Conservation (phyloP, 805 yeast species). For the Saturnispora gosingensis region DNA sequence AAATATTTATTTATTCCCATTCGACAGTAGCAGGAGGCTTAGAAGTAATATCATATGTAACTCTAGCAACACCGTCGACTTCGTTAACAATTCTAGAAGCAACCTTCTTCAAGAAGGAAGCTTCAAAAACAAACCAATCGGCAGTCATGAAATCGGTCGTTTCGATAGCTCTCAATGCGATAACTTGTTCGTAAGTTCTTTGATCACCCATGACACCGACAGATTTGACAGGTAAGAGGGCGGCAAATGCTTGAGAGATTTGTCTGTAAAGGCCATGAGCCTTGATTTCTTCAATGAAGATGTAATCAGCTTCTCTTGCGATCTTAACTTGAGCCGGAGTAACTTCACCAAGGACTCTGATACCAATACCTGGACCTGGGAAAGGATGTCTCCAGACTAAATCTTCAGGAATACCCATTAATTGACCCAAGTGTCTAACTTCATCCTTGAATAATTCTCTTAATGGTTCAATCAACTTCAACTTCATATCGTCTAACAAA, state of each 20-base stretch:
- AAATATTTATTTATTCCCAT: conserved; percentile 66
- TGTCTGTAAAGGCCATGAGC: conserved; percentile 86
- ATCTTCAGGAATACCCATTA: conserved; percentile 92
- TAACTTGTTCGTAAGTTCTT: conserved; percentile 98
- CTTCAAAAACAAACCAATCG: conserved; percentile 95
- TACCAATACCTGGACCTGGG: conserved; percentile 99
- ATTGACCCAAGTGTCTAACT: conserved; percentile 92
- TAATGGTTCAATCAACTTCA: conserved; percentile 95
- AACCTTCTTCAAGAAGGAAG: conserved; percentile 81
- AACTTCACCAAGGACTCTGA: conserved; percentile 95
- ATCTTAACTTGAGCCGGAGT: conserved; percentile 87
- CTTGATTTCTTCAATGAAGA: conserved; percentile 92
- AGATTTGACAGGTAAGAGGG: conserved; percentile 91
- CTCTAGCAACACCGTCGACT: conserved; percentile 98
- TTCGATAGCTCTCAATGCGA: conserved; percentile 97
- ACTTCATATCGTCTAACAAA: conserved; percentile 92
- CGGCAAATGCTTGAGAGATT: conserved; percentile 97
- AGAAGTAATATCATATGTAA: conserved; percentile 95
- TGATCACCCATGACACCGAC: conserved; percentile 99
- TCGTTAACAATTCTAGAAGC: conserved; percentile 96
- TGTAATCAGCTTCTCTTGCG: conserved; percentile 94
- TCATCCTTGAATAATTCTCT: conserved; percentile 98
- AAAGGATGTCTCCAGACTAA: conserved; percentile 99
- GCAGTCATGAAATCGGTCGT: conserved; percentile 99
- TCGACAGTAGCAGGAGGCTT: conserved; percentile 99